phyloP scores from a whole-genome alignment of 192 early-diverging fungal genomes.

The Gonapodya prolifera region DNA sequence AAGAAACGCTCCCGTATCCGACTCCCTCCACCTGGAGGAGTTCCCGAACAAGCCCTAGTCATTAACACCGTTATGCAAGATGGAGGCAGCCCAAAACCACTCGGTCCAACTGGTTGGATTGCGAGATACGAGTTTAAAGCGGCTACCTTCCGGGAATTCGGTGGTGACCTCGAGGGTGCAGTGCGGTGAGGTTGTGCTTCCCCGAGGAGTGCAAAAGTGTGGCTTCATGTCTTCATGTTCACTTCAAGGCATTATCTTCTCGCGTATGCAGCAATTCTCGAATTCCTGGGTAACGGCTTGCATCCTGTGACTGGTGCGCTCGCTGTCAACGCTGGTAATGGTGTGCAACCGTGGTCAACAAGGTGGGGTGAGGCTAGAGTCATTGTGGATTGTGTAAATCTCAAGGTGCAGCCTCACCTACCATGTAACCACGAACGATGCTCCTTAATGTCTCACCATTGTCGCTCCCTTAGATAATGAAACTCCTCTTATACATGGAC shows the following conservation, averaged over 20 bases:
- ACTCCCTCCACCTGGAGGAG: neutral
- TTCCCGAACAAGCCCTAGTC: neutral
- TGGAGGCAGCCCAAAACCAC: neutral
- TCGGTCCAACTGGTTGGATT: neutral
- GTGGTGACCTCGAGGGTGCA: neutral
- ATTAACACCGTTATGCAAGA: neutral
- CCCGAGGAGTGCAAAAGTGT: neutral
- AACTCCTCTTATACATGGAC: constrained; percentile 57
- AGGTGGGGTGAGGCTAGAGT: constrained; percentile 62
- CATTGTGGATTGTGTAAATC: constrained; percentile 58
- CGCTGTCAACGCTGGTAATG: neutral
- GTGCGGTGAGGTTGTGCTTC: neutral
- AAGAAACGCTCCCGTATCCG: constrained; percentile 13
- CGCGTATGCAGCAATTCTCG: neutral
- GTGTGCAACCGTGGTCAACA: constrained; percentile 31
- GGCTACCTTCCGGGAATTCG: neutral
- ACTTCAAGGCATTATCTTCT: neutral
- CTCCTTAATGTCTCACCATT: too few species aligned
- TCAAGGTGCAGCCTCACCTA: constrained; percentile 39
- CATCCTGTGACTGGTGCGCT: neutral
- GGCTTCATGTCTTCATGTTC: neutral
- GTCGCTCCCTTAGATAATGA: constrained; percentile 62
- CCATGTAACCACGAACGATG: neutral
- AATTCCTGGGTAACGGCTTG: neutral
- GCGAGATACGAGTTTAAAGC: neutral